These are phyloP conservation scores for Venturia aucupariae DNA, from an alignment of 2,329 filamentous ascomycete genomes.

Conservation along the genomic window DNA sequence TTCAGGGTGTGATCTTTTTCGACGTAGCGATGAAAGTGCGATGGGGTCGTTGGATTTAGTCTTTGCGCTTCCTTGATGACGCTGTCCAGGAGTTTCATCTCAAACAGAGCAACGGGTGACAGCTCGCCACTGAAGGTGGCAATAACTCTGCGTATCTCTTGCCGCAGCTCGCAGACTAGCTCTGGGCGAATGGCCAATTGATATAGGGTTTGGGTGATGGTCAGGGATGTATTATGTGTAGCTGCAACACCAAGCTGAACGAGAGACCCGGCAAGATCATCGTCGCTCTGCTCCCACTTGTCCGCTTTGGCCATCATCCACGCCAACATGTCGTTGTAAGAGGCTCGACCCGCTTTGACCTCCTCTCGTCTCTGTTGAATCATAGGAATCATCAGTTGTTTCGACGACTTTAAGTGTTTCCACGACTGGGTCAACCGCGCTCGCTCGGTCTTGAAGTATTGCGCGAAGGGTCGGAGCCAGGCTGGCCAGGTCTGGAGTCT, in stretches of 20 bases:
- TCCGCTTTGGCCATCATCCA: slow-evolving; percentile 26
- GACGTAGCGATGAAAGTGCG: slow-evolving; percentile 3
- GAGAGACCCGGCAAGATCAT: slow-evolving; percentile 17
- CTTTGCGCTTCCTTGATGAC: slow-evolving; percentile 18
- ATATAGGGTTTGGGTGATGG: slow-evolving; percentile 20
- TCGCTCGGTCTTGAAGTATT: too few species aligned
- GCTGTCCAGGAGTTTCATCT: slow-evolving; percentile 17
- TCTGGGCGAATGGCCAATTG: slow-evolving; percentile 20
- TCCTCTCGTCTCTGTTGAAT: background rate
- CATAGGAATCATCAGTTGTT: slow-evolving; percentile 17
- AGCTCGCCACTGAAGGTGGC: slow-evolving; percentile 16
- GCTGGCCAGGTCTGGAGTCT: slow-evolving; percentile 23
- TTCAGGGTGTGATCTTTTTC: slow-evolving; percentile 12
- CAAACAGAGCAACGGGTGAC: slow-evolving; percentile 16
- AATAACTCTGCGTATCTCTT: slow-evolving; percentile 18
- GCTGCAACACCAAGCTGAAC: slow-evolving; percentile 16
- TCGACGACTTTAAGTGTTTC: slow-evolving; percentile 20
- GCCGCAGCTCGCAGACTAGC: slow-evolving; percentile 18
- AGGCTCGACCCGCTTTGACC: background rate
- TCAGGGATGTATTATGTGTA: slow-evolving; percentile 19
- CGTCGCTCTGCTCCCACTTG: slow-evolving; percentile 17
- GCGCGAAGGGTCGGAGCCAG: slow-evolving; percentile 20
- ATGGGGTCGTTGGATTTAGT: background rate
- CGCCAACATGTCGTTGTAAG: slow-evolving; percentile 22
- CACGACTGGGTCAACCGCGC: too few species aligned